These are phyloP conservation scores for Trichoderma breve DNA, from an alignment of 2,329 filamentous ascomycete species.

Conservation along the genomic window DNA sequence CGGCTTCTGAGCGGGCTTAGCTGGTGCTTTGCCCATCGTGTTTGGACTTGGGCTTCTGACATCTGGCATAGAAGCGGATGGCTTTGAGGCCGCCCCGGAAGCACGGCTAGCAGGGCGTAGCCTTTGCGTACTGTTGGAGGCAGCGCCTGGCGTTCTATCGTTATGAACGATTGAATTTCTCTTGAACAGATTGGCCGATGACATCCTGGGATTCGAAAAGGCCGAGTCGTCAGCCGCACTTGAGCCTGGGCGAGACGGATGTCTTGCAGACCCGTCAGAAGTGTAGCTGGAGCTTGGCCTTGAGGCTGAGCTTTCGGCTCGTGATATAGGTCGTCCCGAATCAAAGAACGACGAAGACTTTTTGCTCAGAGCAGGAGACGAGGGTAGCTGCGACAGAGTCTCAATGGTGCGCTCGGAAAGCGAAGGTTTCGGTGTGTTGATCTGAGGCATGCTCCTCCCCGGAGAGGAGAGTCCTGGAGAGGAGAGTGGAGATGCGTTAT, in stretches of 20 bases:
- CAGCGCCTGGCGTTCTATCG: conserved; percentile 28
- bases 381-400: conserved; percentile 73
- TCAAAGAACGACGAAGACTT: conserved; percentile 73
- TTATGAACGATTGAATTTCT: conserved; percentile 44
- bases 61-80: conserved; percentile 29
- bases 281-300: conserved; percentile 59
- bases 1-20: conserved; percentile 44
- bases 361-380: conserved; percentile 68
- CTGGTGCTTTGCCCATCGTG: conserved; percentile 33
- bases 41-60: conserved; percentile 40
- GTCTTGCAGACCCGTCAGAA: conserved; percentile 56
- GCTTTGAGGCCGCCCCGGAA: conserved; percentile 26
- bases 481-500: conserved; percentile 21
- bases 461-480: background rate
- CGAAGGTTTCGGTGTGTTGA: conserved; percentile 48
- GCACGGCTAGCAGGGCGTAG: conserved; percentile 27
- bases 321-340: conserved; percentile 54
- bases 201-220: conserved; percentile 42
- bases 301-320: conserved; percentile 45
- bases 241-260: conserved; percentile 54
- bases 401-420: conserved; percentile 84
- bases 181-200: conserved; percentile 44
- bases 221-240: conserved; percentile 46
- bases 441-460: conserved; percentile 23
- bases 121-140: conserved; percentile 27